Percentiles rank a stretch among this genome's conserved stretches.
These are phyloP conservation scores for Pyracantha coccinea DNA, from an alignment of 331 rosid genomes.

Conservation along the genomic window DNA sequence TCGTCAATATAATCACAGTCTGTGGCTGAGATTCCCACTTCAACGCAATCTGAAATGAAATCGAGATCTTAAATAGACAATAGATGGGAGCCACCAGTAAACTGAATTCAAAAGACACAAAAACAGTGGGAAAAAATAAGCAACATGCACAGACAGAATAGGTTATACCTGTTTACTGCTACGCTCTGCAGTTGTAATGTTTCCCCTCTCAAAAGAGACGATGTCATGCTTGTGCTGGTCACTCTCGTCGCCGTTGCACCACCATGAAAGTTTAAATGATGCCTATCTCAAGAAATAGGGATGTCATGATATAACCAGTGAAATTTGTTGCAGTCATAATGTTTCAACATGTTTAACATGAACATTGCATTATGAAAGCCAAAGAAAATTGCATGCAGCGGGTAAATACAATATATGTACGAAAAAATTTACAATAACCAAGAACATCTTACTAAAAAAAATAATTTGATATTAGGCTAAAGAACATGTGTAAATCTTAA, in stretches of 20 bases:
- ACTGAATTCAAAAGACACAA: background rate
- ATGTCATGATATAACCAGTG: conserved; percentile 10
- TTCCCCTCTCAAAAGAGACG: conserved; percentile 89
- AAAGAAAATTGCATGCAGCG: background rate
- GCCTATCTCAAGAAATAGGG: conserved; percentile 43
- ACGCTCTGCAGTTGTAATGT: conserved; percentile 88
- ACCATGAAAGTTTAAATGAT: conserved; percentile 88
- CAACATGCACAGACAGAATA: conserved; percentile 10
- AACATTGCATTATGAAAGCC: background rate
- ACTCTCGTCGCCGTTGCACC: conserved; percentile 73
- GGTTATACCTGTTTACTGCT: conserved; percentile 83
- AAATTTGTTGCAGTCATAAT: background rate
- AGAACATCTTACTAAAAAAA: background rate
- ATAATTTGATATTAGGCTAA: background rate
- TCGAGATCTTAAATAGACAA: conserved; percentile 26
- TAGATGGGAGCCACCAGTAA: background rate
- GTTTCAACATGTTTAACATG: background rate
- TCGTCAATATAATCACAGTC: conserved; percentile 81
- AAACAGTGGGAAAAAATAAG: conserved; percentile 17
- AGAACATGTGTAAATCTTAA: background rate
- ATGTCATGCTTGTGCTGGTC: conserved; percentile 89
- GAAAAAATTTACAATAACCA: background rate
- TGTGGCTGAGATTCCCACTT: conserved; percentile 92
- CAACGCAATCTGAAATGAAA: conserved; percentile 77
- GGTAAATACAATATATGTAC: background rate